phyloP scores from a whole-genome alignment of 306 rosid species.

The Mimosa bimucronata region DNA sequence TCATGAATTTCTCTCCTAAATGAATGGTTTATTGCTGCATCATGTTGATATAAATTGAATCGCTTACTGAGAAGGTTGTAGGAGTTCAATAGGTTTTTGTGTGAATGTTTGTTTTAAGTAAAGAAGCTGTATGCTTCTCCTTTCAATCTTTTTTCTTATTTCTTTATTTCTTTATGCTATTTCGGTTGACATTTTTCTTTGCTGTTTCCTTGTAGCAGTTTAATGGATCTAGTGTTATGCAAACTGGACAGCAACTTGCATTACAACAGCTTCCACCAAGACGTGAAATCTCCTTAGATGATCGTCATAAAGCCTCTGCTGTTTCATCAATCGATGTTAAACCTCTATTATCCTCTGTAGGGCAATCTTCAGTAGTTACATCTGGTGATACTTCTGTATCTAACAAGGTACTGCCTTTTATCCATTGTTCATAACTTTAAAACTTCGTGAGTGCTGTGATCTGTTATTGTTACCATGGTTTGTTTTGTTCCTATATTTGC shows the following conservation, averaged over 20 bases:
- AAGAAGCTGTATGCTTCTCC: conserved; percentile 19
- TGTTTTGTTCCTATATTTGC: not conserved
- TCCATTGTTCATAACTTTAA: not conserved
- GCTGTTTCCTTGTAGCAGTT: conserved; percentile 55
- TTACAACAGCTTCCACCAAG: conserved; percentile 79
- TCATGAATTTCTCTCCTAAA: not conserved
- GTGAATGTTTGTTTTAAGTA: not conserved
- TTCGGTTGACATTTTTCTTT: conserved; percentile 30
- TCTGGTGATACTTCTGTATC: conserved; percentile 53
- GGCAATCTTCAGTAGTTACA: conserved; percentile 61
- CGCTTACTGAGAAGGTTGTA: not conserved
- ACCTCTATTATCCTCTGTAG: conserved; percentile 60
- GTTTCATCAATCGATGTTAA: conserved; percentile 62
- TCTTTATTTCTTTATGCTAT: not conserved
- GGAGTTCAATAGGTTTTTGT: not conserved
- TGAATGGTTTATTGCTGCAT: not conserved
- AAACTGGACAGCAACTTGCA: conserved; percentile 65
- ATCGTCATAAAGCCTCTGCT: conserved; percentile 60
- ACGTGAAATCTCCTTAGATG: conserved; percentile 70
- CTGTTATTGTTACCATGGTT: not conserved
- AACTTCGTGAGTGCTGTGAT: conserved; percentile 14
- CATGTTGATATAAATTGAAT: not conserved
- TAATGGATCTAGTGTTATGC: conserved; percentile 58
- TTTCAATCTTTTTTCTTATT: not conserved
- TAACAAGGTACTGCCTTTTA: conserved; percentile 60